Evolutionary conservation across 2,329 filamentous ascomycete genomes (phyloP).

Genomic region (Bipolaris cookei): DNA sequence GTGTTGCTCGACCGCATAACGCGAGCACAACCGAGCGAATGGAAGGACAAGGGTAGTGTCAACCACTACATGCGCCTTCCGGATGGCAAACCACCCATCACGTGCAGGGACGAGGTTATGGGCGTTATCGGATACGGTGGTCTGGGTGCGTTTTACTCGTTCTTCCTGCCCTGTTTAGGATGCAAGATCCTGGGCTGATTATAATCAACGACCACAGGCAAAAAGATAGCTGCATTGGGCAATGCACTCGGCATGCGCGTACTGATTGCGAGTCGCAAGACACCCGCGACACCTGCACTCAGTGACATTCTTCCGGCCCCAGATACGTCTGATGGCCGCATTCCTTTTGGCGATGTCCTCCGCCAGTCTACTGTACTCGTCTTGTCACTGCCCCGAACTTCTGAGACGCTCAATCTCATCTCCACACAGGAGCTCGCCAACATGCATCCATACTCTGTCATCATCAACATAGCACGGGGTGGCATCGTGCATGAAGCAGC

Average conservation of each 20-base stretch:
- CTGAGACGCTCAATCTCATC: constrained; percentile 43
- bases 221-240: constrained; percentile 54
- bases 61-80: constrained; percentile 40
- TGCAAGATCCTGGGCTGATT: constrained; percentile 20
- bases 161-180: constrained; percentile 11
- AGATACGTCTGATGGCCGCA: constrained; percentile 32
- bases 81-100: constrained; percentile 52
- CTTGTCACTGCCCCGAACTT: constrained; percentile 42
- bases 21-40: constrained; percentile 46
- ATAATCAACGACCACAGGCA: constrained; percentile 35
- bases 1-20: constrained; percentile 40
- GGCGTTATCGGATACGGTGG: constrained; percentile 60
- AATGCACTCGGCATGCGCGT: constrained; percentile 57
- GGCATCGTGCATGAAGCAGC: constrained; percentile 60
- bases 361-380: constrained; percentile 48
- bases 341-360: constrained; percentile 49
- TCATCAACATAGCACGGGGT: constrained; percentile 59
- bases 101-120: constrained; percentile 57
- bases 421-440: constrained; percentile 51
- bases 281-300: constrained; percentile 12
- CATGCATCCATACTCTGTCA: constrained; percentile 54
- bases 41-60: constrained; percentile 50
- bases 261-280: constrained; percentile 55
- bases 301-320: constrained; percentile 11
- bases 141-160: constrained; percentile 46